These are phyloP conservation scores for Monosporascus ibericus DNA, from an alignment of 2,329 filamentous ascomycete species.

Conservation along the genomic window DNA sequence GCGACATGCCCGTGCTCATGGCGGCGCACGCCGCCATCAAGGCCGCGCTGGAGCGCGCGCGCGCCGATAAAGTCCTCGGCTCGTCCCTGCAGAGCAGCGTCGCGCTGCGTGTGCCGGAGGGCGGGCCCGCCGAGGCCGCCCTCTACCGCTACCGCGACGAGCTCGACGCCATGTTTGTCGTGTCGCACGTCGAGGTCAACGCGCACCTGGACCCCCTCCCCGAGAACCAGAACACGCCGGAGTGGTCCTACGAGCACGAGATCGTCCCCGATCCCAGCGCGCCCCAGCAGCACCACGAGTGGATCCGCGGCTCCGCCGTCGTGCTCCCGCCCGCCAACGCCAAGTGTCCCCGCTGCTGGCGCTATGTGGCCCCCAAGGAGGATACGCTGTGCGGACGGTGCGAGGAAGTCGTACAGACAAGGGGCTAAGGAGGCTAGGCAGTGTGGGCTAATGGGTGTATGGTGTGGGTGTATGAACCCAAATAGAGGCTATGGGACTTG, in stretches of 20 bases:
- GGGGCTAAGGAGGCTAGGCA: neutral
- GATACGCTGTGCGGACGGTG: slow-evolving; percentile 69
- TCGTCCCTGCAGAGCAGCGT: slow-evolving; percentile 77
- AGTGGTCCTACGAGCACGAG: slow-evolving; percentile 36
- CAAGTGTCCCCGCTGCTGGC: slow-evolving; percentile 90
- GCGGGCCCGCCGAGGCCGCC: slow-evolving; percentile 20
- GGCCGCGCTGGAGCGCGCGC: slow-evolving; percentile 65
- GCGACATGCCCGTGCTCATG: slow-evolving; percentile 42
- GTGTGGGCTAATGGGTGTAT: neutral
- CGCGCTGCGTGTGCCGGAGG: slow-evolving; percentile 40
- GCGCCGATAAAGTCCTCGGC: slow-evolving; percentile 65
- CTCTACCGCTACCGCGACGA: slow-evolving; percentile 40
- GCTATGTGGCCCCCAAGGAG: slow-evolving; percentile 64
- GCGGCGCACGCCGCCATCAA: slow-evolving; percentile 64
- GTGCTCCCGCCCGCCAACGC: slow-evolving; percentile 43
- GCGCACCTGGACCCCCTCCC: slow-evolving; percentile 16
- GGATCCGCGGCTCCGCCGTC: slow-evolving; percentile 30
- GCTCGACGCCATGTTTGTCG: slow-evolving; percentile 60
- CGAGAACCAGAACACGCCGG: slow-evolving; percentile 8
- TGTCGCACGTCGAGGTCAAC: slow-evolving; percentile 55
- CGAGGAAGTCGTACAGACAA: slow-evolving; percentile 49
- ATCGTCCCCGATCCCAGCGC: slow-evolving; percentile 27
- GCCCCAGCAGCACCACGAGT: too few species aligned
- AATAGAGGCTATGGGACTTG: too few species aligned
- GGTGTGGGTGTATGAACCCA: too few species aligned